phyloP scores from a whole-genome alignment of 2,329 filamentous ascomycete species.

The Pseudopithomyces chartarum region DNA sequence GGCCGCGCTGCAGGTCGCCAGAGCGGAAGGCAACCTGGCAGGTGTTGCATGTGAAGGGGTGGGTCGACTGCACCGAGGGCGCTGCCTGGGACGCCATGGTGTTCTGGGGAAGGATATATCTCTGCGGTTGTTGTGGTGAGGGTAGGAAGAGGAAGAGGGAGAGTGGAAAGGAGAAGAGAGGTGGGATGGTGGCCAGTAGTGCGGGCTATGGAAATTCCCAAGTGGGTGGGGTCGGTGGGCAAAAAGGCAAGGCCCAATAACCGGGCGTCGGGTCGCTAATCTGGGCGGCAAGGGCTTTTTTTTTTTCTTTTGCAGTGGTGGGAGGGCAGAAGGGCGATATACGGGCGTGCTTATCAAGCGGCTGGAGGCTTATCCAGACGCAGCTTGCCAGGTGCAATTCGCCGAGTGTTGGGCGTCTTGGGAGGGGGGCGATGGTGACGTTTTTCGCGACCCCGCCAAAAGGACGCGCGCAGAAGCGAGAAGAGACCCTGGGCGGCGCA shows the following conservation, averaged over 20 bases:
- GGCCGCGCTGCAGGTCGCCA: constrained; percentile 87
- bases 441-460: not conserved
- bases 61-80: constrained; percentile 49
- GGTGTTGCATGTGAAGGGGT: constrained; percentile 97
- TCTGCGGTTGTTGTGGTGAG: not conserved
- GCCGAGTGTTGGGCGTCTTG: not conserved
- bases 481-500: too few relatives aligned
- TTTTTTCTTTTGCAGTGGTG: not conserved
- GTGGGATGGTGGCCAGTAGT: not conserved
- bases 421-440: not conserved
- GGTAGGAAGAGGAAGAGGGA: not conserved
- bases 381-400: not conserved
- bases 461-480: not conserved
- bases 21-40: constrained; percentile 96
- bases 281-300: not conserved
- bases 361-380: too few relatives aligned
- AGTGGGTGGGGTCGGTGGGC: constrained; percentile 2
- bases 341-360: not conserved
- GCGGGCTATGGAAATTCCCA: constrained; percentile 2
- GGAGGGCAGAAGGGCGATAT: not conserved
- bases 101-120: not conserved
- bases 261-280: too few relatives aligned
- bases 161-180: not conserved
- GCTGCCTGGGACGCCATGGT: constrained; percentile 42
- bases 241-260: too few relatives aligned